These are phyloP conservation scores for Aspergillus fructus DNA, from an alignment of 2,329 filamentous ascomycete species.

Conservation along the genomic window DNA sequence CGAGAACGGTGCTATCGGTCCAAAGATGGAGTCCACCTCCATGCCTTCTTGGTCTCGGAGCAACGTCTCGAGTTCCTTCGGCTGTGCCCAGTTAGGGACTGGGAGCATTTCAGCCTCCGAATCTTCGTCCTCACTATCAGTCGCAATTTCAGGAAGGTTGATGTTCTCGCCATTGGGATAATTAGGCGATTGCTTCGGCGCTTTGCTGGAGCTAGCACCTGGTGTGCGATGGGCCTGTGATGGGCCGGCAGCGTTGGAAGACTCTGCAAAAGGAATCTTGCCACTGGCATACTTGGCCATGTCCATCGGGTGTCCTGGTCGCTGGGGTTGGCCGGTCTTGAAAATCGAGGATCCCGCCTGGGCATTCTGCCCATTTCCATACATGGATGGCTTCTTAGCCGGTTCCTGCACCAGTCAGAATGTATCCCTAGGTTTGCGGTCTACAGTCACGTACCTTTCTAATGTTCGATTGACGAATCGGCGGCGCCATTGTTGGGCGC, in stretches of 20 bases:
- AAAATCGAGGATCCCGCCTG: slow-evolving; percentile 34
- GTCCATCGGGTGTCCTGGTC: slow-evolving; percentile 69
- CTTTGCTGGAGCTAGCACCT: slow-evolving; percentile 50
- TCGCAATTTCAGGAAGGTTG: slow-evolving; percentile 90
- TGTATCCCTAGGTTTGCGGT: neutral
- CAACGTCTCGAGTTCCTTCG: slow-evolving; percentile 73
- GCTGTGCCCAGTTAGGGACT: slow-evolving; percentile 83
- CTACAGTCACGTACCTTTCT: slow-evolving; percentile 49
- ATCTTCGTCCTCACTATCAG: slow-evolving; percentile 88
- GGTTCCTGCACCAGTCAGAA: slow-evolving; percentile 24
- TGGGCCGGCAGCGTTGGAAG: slow-evolving; percentile 52
- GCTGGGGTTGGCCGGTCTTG: slow-evolving; percentile 54
- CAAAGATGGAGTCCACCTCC: slow-evolving; percentile 82
- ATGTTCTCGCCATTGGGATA: slow-evolving; percentile 90
- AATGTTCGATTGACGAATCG: slow-evolving; percentile 76
- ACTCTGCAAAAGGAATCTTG: slow-evolving; percentile 84
- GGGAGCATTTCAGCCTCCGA: slow-evolving; percentile 60
- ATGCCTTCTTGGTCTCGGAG: slow-evolving; percentile 76
- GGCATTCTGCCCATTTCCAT: slow-evolving; percentile 36
- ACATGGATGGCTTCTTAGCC: slow-evolving; percentile 44
- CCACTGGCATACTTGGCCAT: slow-evolving; percentile 86
- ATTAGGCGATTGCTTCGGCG: slow-evolving; percentile 68
- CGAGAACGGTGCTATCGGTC: slow-evolving; percentile 79
- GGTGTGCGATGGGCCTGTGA: slow-evolving; percentile 64
- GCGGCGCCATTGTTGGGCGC: slow-evolving; percentile 73